Base-by-base conservation (phyloP, 2,329 filamentous ascomycete genomes). In the Colletotrichum brevisporum region DNA sequence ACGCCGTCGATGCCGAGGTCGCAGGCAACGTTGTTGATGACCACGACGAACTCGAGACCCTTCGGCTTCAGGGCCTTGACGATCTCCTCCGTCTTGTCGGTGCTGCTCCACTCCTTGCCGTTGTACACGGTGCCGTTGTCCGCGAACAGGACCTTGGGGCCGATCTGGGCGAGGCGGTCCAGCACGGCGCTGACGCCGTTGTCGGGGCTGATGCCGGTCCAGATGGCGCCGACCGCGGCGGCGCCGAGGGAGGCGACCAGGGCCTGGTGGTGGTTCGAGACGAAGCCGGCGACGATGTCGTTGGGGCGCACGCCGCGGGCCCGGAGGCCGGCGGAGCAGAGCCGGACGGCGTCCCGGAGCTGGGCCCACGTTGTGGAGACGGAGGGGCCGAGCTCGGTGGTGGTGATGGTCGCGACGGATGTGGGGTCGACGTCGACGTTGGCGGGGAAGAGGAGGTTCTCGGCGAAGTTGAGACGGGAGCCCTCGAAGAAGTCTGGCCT, bases 101-200 rank as follows among this genome's bases (percentile, higher is more conserved):
- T 86, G 71, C 93, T 91, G n/a, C 92, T 88, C 85, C 97, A 96
- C 45, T 91, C 87, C 80, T 96, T 96, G 71, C 94, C 94, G 78
- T 98, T 98, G 81, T 98, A 98, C 63, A 94, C 87, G 8, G 92
- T 91, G 12, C 92, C 94, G 74, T 97, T 96, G 78, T 98, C 95
- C 1, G 93, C 91, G 76, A 98, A 97, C 4, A 98, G 83, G 1
- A 97, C 81, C 68, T 88, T 90, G 4, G 96, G 95, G 70, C 91
- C 88, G 73, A 98, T 96, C 82, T 98, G 96, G 53, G 88, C 87
- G 70, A 98, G 82, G 8, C 96, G 88, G 78, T 98, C 96, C 27
- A 98, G 83, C 1, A 98, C 95, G 16, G 95, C 95, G 74, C 93
- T 94, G 2, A 97, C 93, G 12, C 95, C 95, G 16, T 92, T 97